Percentiles rank a stretch among this genome's conserved stretches.
phyloP scores from a whole-genome alignment of 192 early-diverging fungal species.

The Geranomyces variabilis region DNA sequence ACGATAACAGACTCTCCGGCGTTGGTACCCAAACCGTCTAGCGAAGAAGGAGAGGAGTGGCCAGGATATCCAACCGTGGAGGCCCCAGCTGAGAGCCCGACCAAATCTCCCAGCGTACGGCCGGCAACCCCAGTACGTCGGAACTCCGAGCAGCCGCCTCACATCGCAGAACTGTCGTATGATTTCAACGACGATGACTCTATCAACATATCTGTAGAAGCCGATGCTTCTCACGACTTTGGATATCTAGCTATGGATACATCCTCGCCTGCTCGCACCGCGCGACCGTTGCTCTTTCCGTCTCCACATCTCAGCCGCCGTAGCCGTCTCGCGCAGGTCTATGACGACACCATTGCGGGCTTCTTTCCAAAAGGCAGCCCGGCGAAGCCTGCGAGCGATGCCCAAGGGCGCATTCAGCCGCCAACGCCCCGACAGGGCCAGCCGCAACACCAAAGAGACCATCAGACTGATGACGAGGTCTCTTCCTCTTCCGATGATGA shows the following conservation, averaged over 20 bases:
- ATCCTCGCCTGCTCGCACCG: background rate
- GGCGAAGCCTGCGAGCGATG: background rate
- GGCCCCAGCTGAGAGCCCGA: background rate
- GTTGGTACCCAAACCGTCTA: background rate
- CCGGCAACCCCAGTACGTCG: background rate
- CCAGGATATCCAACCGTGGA: conserved; percentile 10
- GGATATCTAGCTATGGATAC: background rate
- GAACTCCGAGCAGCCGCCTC: background rate
- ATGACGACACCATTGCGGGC: conserved; percentile 20
- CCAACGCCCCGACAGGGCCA: background rate
- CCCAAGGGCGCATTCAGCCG: background rate
- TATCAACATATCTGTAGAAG: background rate
- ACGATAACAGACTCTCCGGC: background rate
- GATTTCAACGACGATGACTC: conserved; percentile 8
- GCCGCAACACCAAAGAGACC: background rate
- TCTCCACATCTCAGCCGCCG: too few species aligned
- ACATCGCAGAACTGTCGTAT: background rate
- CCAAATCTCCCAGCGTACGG: background rate
- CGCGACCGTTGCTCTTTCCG: background rate
- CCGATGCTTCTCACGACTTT: conserved; percentile 3
- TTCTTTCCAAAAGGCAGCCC: conserved; percentile 5
- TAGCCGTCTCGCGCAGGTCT: background rate
- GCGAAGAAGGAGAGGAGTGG: background rate
- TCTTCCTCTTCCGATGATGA: background rate
- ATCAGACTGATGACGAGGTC: background rate